Base-by-base conservation (phyloP, 768 basidiomycete species). In the Boletus rufocinnamomeus region DNA sequence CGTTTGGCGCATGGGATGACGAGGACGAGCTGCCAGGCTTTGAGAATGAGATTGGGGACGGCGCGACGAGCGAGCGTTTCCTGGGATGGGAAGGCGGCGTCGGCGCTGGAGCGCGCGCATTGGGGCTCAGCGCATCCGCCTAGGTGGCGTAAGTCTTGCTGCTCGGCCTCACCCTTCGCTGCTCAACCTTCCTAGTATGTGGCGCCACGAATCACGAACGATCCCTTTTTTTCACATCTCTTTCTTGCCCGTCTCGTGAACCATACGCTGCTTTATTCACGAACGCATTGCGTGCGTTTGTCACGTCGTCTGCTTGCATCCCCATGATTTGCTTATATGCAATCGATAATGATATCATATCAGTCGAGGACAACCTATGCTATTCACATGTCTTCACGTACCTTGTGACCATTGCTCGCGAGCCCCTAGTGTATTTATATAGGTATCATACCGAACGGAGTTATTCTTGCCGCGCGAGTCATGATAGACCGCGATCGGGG, bases 51-150 rank as follows among this genome's bases (percentile, higher is more conserved):
- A 70, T 73, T 52, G 81, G 61, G 45, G 69, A 73, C 55, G 66
- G 69, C 44, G 69, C 66, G 41, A 65, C 71, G 44, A 66, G 52
- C 62, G 89, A 91, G 70, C 76, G 88, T 49, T 94, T 94, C 72
- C 71, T 82, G 13, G 89, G 86, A 23, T 94, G 91, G 91, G 87
- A 89, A 62, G 91, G 91, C 9, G 82, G 81, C 16, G 74, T 76
- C 21, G 91, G 92, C 34, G 87, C 90, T 46, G 91, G 91, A n/a
- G 92, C 92, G 37, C 81, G 91, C 21, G 87, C 89, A 34, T 77
- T 94, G 74, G 91, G 91, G 8, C 78, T 92, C 56, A 74, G 72
- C 34, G 72, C 68, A 2, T 74, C 72, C 14, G 65, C 62, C 51
- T 73, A 72, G 59, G 50, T 50, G 60, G 59, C 48, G 72, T 72